Conservation (phyloP, 176 grass and related monocot species). For the Eragrostis nindensis region DNA sequence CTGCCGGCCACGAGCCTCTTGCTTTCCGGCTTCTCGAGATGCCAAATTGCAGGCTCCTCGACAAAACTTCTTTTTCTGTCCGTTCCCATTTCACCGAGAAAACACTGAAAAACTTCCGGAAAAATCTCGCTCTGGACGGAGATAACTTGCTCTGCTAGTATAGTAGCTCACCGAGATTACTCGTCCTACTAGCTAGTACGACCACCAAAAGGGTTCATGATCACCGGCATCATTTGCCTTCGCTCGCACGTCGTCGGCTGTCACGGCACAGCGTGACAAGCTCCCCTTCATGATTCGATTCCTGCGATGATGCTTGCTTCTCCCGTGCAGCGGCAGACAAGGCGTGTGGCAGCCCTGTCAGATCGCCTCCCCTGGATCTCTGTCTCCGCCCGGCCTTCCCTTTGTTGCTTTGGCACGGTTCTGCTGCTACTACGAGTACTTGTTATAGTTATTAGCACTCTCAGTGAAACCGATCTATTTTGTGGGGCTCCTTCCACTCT, state of each 20-base stretch:
- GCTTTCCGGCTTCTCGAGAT: not conserved
- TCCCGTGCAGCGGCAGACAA: constrained; percentile 34
- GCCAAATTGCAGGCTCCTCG: not conserved
- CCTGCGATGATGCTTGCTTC: constrained; percentile 38
- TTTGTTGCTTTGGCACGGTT: no score
- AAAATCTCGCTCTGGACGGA: not conserved
- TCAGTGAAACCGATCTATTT: no score
- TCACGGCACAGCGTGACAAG: constrained; percentile 37
- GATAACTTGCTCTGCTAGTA: not conserved
- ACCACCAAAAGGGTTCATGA: constrained; percentile 2
- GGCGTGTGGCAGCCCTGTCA: constrained; percentile 39
- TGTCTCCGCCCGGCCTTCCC: not conserved
- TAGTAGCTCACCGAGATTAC: no score
- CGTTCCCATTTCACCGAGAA: no score
- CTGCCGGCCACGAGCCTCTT: not conserved
- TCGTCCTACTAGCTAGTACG: no score
- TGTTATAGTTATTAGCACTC: not conserved
- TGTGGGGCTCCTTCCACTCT: no score
- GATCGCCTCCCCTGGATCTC: not conserved
- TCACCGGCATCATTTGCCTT: constrained; percentile 33
- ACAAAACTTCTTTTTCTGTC: not conserved
- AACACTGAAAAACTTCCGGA: not conserved
- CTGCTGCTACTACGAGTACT: not conserved
- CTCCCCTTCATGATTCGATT: not conserved
- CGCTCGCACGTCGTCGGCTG: constrained; percentile 27